Percentiles rank a stretch among this genome's conserved stretches.
phyloP scores from a whole-genome alignment of 169 alveolate genomes.

The Plasmodium vinckei region DNA sequence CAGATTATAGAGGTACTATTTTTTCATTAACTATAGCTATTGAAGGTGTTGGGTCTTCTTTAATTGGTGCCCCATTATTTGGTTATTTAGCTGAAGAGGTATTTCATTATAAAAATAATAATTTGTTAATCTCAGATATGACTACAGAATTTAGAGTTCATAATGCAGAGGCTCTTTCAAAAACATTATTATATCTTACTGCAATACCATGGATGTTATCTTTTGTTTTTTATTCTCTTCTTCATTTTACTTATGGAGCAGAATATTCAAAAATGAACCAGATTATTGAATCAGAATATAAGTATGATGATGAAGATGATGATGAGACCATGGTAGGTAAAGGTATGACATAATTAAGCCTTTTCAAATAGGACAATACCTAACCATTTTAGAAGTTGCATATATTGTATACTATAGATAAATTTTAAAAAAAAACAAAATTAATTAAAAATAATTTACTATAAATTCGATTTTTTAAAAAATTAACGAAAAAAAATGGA shows the following conservation, averaged over 20 bases:
- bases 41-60: conserved; percentile 91
- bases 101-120: conserved; percentile 88
- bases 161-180: conserved; percentile 90
- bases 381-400: too few relatives aligned
- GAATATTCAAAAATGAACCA: conserved; percentile 72
- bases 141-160: conserved; percentile 82
- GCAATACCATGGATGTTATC: conserved; percentile 89
- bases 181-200: conserved; percentile 86
- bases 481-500: too few relatives aligned
- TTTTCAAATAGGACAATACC: too few relatives aligned
- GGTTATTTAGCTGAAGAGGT: conserved; percentile 90
- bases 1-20: conserved; percentile 91
- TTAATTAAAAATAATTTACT: too few relatives aligned
- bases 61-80: conserved; percentile 90
- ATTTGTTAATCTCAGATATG: conserved; percentile 85
- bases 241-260: conserved; percentile 86
- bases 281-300: conserved; percentile 59
- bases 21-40: conserved; percentile 86
- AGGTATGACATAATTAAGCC: not conserved
- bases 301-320: conserved; percentile 65
- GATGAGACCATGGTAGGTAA: conserved; percentile 63
- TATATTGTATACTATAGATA: too few relatives aligned
- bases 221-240: conserved; percentile 84
- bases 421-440: too few relatives aligned
- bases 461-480: too few relatives aligned